phyloP scores from a whole-genome alignment of 257 asterid species.

The Lycium barbarum region DNA sequence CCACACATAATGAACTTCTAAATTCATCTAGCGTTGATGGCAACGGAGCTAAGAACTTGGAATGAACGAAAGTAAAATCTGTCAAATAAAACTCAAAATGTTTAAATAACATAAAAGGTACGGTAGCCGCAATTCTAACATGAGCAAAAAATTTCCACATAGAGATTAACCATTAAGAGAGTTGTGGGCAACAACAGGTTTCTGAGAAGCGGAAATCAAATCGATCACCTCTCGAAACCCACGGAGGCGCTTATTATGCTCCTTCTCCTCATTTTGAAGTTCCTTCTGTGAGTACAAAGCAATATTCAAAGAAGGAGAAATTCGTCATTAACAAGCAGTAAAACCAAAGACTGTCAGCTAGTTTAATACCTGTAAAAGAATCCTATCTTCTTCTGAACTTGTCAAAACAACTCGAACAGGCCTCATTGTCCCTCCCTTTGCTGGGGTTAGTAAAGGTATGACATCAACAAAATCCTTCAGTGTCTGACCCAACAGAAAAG shows the following conservation, averaged over 20 bases:
- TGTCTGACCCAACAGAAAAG: constrained; percentile 54
- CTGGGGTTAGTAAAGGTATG: constrained; percentile 63
- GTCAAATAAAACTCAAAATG: constrained; percentile 41
- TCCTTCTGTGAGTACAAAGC: constrained; percentile 58
- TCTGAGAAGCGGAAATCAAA: constrained; percentile 77
- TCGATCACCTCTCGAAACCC: constrained; percentile 95
- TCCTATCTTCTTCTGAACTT: constrained; percentile 78
- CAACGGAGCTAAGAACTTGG: constrained; percentile 78
- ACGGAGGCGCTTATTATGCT: constrained; percentile 56
- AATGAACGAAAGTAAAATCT: constrained; percentile 80
- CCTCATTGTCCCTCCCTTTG: constrained; percentile 62
- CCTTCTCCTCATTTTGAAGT: constrained; percentile 64
- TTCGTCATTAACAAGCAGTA: constrained; percentile 23
- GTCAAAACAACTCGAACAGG: constrained; percentile 76
- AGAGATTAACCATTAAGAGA: constrained; percentile 72
- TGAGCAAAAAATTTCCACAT: constrained; percentile 27
- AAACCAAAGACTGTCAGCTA: constrained; percentile 27
- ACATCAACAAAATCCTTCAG: constrained; percentile 62
- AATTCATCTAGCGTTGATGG: constrained; percentile 74
- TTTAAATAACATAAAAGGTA: constrained; percentile 32
- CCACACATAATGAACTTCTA: constrained; percentile 54
- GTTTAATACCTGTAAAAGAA: constrained; percentile 64
- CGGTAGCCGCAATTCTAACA: constrained; percentile 25
- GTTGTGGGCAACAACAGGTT: constrained; percentile 86
- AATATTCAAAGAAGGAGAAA: constrained; percentile 33